A percentile compares a stretch with the other conserved stretches of the same genome.
These are phyloP conservation scores for Lanmaoa rubissima DNA, from an alignment of 768 basidiomycete genomes.

Conservation along the genomic window DNA sequence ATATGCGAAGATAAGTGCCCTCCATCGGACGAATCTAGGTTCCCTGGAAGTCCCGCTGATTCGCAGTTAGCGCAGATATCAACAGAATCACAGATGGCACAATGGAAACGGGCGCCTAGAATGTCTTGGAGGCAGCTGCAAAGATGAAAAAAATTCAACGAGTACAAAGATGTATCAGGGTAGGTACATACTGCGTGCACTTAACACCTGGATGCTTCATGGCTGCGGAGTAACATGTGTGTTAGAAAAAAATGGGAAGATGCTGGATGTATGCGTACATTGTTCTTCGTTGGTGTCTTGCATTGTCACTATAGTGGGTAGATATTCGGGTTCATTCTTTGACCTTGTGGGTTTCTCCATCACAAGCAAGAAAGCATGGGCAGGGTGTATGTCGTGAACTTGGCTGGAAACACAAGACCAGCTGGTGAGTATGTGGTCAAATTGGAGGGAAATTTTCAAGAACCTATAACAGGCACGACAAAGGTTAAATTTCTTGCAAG, in stretches of 20 bases:
- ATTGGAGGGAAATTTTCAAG: slow-evolving; percentile 8
- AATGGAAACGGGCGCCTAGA: slow-evolving; percentile 90
- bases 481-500: slow-evolving; percentile 75
- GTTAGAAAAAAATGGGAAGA: background rate
- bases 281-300: slow-evolving; percentile 53
- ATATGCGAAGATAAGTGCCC: slow-evolving; percentile 87
- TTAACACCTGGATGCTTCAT: slow-evolving; percentile 78
- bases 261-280: slow-evolving; percentile 42
- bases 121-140: slow-evolving; percentile 84
- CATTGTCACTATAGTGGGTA: slow-evolving; percentile 19
- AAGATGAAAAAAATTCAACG: background rate
- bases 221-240: slow-evolving; percentile 39
- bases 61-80: slow-evolving; percentile 90
- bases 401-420: slow-evolving; percentile 45
- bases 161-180: background rate
- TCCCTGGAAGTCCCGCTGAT: slow-evolving; percentile 81
- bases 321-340: slow-evolving; percentile 40
- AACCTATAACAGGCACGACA: slow-evolving; percentile 85
- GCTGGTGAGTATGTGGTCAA: background rate
- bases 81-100: slow-evolving; percentile 80
- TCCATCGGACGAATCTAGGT: slow-evolving; percentile 71
- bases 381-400: slow-evolving; percentile 89
- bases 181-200: slow-evolving; percentile 73
- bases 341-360: slow-evolving; percentile 56
- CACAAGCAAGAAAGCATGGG: slow-evolving; percentile 80